Evolutionary conservation across 148 eudicot species (phyloP), one percentile per base, ranked within the genome.

Genomic region (Camellia sinensis): DNA sequence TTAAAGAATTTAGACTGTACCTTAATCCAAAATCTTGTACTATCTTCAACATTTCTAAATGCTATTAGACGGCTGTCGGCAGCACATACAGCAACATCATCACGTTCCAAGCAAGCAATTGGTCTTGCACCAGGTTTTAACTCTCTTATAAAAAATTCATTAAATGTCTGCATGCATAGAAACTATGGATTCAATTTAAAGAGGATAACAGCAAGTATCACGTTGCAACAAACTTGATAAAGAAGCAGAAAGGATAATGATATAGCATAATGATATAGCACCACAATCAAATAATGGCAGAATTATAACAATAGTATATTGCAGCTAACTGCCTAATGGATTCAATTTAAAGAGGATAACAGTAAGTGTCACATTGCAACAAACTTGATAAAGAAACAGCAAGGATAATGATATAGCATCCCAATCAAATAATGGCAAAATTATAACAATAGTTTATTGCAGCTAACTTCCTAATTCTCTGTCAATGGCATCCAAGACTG

Each of bases 51-150:
- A 79, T 87, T 87, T 76, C 73, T 80, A 76, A 90, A 96, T 77
- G 99, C 95, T 89, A 89, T 92, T 78, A 93, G 83, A 83, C 97
- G 93, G 86, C 95, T 79, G 85, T 96, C 99, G 80, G 99, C 99
- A 67, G 90, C 98, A 86, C 97, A 96, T n/a, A 93, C 88, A 66
- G 97, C 98, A 82, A 91, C 85, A 87, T 93, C 89, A 83, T 92
- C 97, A 85, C 84, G 80, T 72, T 88, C 93, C 80, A 75, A 52
- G 74, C 75, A 84, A 65, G 95, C 90, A 84, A 96, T 85, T 57
- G 95, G 98, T 85, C 99, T 87, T 53, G 86, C 91, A 78, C 91
- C 98, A 73, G 94, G 92, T 84, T 90, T 92, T 74, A 96, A 76
- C 86, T 96, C 99, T 86, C 99, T 87, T 74, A 92, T 90, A 76